These are phyloP conservation scores for Cucumis hystrix DNA, from an alignment of 306 rosid species.

Conservation along the genomic window DNA sequence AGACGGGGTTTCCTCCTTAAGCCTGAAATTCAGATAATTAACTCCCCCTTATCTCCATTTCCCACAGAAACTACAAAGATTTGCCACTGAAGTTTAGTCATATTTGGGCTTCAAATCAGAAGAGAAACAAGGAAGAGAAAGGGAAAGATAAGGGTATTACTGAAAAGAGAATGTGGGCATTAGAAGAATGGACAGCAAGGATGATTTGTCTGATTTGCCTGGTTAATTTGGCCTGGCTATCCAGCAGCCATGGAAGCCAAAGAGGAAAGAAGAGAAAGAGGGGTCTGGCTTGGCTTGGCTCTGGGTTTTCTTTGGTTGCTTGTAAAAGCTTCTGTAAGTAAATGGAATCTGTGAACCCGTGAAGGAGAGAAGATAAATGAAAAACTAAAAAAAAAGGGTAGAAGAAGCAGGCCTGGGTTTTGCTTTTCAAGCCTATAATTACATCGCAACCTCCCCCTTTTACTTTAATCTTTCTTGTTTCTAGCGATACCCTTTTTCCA, in stretches of 20 bases:
- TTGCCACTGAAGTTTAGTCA: constrained; percentile 14
- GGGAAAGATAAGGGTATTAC: constrained; percentile 36
- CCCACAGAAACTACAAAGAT: constrained; percentile 24
- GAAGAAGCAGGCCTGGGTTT: constrained; percentile 1
- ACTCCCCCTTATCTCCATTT: constrained; percentile 23
- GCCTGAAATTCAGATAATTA: not conserved
- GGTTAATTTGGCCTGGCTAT: constrained; percentile 2
- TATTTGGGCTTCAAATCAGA: constrained; percentile 9
- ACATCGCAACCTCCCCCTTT: constrained; percentile 18
- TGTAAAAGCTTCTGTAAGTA: constrained; percentile 6
- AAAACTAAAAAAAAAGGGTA: constrained; percentile 9
- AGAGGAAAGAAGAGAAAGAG: constrained; percentile 9
- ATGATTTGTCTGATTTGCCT: constrained; percentile 33
- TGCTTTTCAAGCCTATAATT: constrained; percentile 26
- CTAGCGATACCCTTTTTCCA: constrained; percentile 32
- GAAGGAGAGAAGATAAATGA: constrained; percentile 8
- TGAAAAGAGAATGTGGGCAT: constrained; percentile 12
- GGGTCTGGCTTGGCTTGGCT: constrained; percentile 2
- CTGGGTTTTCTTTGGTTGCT: constrained; percentile 13
- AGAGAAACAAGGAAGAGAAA: constrained; percentile 5
- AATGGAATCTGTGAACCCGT: constrained; percentile 7
- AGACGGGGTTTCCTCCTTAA: constrained; percentile 8
- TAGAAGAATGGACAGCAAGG: constrained; percentile 18
- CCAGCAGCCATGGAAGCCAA: constrained; percentile 20
- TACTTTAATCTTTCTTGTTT: constrained; percentile 23